Evolutionary conservation across 306 rosid species (phyloP), one percentile per base, ranked within the genome.

Genomic region (Carpinus viminea): DNA sequence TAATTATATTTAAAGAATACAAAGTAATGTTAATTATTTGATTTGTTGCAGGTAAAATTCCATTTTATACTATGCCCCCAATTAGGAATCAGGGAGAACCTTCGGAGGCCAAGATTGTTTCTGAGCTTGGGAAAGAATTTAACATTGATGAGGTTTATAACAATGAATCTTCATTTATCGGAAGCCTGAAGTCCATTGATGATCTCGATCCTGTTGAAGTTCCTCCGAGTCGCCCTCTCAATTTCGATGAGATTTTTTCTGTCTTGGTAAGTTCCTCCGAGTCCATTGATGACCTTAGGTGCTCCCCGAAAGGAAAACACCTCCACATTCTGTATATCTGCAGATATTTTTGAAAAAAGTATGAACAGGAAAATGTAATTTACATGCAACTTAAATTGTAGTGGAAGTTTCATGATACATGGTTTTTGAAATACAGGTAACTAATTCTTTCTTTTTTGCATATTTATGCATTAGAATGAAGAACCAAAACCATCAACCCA

Each of bases 31-130:
- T 41, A 65, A 13, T 73, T 68, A 26, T 68, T 75, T 70, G 7
- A 41, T 80, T 28, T 76, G 70, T 83, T 54, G 62, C 86, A 96
- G 99, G 99, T 81, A 96, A 96, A 86, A 96, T 96, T 84, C 97
- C 93, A 20, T 93, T 91, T 76, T 96, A 88, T 85, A 90, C 98
- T 11, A 84, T 90, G 91, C 99, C 99, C 28, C 99, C 97, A 4
- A 79, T 74, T 73, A 96, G 98, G 82, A 82, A 81, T 83, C 89
- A 88, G 85, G 92, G 69, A 65, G 92, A 89, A 72, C 88, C 88
- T 81, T 83, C 92, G 5, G 99, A 93, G 78, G 89, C 90, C 55
- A 90, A 74, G 76, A 90, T 96, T 59, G 93, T 93, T 72, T 65
- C 83, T 0, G 92, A 89, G 86, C 86, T 96, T 61, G 87, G 92